Conservation (phyloP, 2,329 filamentous ascomycete genomes). For the Canariomyces notabilis region DNA sequence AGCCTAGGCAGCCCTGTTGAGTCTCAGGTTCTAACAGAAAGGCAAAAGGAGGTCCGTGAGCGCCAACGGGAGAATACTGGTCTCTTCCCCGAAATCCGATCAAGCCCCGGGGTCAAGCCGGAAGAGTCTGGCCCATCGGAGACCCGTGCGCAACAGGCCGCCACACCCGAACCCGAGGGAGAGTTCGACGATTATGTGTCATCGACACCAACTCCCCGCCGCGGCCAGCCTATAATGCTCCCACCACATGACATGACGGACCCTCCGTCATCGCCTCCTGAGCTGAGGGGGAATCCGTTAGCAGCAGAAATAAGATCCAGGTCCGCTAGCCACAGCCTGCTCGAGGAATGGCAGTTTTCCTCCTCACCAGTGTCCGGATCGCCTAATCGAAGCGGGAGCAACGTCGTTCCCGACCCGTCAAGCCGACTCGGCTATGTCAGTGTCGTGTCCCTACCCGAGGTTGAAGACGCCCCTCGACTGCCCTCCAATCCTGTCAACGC, state of each 20-base stretch:
- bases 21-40: slow-evolving; percentile 72
- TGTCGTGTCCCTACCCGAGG: slow-evolving; percentile 18
- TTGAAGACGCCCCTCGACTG: slow-evolving; percentile 4
- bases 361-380: slow-evolving; percentile 53
- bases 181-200: slow-evolving; percentile 49
- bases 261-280: slow-evolving; percentile 54
- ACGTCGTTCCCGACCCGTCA: slow-evolving; percentile 22
- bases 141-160: slow-evolving; percentile 26
- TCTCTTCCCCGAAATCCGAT: slow-evolving; percentile 64
- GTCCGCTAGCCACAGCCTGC: slow-evolving; percentile 37
- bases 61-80: slow-evolving; percentile 62
- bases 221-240: slow-evolving; percentile 47
- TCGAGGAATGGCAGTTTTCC: slow-evolving; percentile 49
- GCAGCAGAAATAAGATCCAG: slow-evolving; percentile 48
- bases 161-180: slow-evolving; percentile 43
- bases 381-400: slow-evolving; percentile 36
- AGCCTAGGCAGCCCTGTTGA: slow-evolving; percentile 46
- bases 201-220: slow-evolving; percentile 57
- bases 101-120: slow-evolving; percentile 38
- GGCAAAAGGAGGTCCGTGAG: slow-evolving; percentile 71
- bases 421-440: slow-evolving; percentile 20
- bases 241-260: slow-evolving; percentile 46
- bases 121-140: slow-evolving; percentile 12
- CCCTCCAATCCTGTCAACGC: slow-evolving; percentile 7
- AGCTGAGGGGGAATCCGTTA: slow-evolving; percentile 48